Conservation (phyloP, 2,329 filamentous ascomycete species). For the Ceratocystis alfenasii region DNA sequence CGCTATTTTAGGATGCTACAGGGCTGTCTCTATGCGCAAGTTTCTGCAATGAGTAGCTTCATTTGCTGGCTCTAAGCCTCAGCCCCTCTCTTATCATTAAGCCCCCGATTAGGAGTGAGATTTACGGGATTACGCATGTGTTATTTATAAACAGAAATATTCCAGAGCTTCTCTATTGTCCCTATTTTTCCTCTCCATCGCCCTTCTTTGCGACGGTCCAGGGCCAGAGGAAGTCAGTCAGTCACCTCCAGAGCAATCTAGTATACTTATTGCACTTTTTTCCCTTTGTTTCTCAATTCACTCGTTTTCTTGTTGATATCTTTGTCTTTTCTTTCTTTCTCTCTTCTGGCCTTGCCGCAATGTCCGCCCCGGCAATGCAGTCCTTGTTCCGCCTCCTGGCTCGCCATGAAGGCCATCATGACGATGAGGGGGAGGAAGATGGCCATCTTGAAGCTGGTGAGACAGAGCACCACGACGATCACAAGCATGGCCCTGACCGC, state of each 20-base stretch:
- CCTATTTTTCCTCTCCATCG: slow-evolving; percentile 13
- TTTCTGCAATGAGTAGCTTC: neutral
- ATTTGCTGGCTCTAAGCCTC: neutral
- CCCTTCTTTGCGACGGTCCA: slow-evolving; percentile 7
- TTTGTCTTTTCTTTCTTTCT: neutral
- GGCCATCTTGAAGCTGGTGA: neutral
- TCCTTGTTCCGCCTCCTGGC: slow-evolving; percentile 7
- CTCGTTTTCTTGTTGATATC: neutral
- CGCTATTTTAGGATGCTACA: neutral
- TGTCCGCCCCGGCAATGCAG: slow-evolving; percentile 3
- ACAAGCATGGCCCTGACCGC: slow-evolving; percentile 16
- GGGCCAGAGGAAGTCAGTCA: neutral
- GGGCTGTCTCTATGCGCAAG: neutral
- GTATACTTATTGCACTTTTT: neutral
- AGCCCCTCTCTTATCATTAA: neutral
- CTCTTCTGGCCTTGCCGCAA: neutral
- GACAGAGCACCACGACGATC: slow-evolving; percentile 2
- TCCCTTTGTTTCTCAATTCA: neutral
- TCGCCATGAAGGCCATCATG: slow-evolving; percentile 21
- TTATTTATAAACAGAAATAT: slow-evolving; percentile 2
- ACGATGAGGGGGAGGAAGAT: slow-evolving; percentile 16
- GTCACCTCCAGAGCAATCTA: neutral
- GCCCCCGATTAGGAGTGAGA: neutral
- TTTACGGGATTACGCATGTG: neutral
- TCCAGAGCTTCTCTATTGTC: slow-evolving; percentile 1